Percentiles rank a stretch among this genome's conserved stretches.
These are phyloP conservation scores for Phytophthora cactorum DNA, from an alignment of 352 stramenopile genomes.

Conservation along the genomic window DNA sequence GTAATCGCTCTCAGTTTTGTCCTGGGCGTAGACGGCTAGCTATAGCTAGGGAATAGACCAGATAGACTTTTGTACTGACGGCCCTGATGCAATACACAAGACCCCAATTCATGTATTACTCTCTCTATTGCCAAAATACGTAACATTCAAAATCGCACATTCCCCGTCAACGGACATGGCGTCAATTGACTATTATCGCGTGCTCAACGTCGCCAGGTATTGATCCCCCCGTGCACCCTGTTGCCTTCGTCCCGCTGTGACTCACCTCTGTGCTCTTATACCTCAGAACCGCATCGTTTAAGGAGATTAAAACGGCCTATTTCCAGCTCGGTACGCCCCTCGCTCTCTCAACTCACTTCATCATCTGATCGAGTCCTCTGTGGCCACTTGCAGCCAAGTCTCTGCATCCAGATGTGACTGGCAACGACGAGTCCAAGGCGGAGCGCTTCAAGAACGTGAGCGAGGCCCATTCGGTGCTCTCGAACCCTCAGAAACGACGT, in stretches of 20 bases:
- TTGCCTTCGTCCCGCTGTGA: not conserved
- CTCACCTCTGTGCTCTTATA: not conserved
- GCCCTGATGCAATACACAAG: not conserved
- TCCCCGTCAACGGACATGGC: constrained; percentile 17
- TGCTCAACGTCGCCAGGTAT: constrained; percentile 81
- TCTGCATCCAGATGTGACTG: constrained; percentile 87
- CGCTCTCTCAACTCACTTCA: not conserved
- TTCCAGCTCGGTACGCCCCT: constrained; percentile 62
- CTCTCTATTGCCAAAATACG: not conserved
- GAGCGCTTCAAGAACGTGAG: constrained; percentile 88
- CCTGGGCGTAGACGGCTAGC: constrained; percentile 8
- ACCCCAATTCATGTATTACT: constrained; percentile 24
- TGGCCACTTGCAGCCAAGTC: constrained; percentile 55
- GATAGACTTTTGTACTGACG: constrained; percentile 9
- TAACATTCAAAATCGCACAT: constrained; percentile 8
- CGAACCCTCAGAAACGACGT: constrained; percentile 60
- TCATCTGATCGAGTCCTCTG: constrained; percentile 1
- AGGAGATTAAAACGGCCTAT: constrained; percentile 87
- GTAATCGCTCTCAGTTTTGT: constrained; percentile 11
- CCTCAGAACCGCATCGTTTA: constrained; percentile 56
- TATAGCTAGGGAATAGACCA: constrained; percentile 30
- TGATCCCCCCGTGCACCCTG: not conserved
- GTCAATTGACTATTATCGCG: constrained; percentile 77
- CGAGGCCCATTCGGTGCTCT: constrained; percentile 81
- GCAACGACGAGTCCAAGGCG: constrained; percentile 80